Conservation (phyloP, 2,329 filamentous ascomycete species). For the Penicillium vulpinum region DNA sequence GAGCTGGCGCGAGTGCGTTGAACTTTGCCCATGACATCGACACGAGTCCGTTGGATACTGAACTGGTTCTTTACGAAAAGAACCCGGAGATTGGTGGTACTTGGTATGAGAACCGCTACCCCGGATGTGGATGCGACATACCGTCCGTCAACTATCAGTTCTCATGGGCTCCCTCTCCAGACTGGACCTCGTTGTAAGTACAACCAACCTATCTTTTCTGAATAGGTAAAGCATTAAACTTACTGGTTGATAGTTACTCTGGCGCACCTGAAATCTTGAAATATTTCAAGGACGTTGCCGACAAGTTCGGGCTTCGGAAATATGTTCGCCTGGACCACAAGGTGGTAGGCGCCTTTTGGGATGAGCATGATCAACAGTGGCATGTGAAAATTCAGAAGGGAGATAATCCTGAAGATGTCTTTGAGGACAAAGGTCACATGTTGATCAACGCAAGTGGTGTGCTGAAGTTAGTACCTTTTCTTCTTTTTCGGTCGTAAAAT, state of each 20-base stretch:
- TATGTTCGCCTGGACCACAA: conserved; percentile 28
- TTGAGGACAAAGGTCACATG: conserved; percentile 12
- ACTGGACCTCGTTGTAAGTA: conserved; percentile 20
- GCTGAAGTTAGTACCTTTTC: conserved; percentile 8
- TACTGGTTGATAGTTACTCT: conserved; percentile 21
- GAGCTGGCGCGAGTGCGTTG: conserved; percentile 15
- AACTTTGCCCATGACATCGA: conserved; percentile 21
- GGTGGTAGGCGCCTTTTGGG: conserved; percentile 31
- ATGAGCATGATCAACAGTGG: conserved; percentile 32
- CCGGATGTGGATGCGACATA: conserved; percentile 37
- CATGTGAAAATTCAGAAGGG: conserved; percentile 23
- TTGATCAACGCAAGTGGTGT: conserved; percentile 16
- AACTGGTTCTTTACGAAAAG: conserved; percentile 32
- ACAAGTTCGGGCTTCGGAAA: conserved; percentile 27
- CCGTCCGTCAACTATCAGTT: conserved; percentile 35
- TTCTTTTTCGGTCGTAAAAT: not conserved
- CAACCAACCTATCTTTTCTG: conserved; percentile 2
- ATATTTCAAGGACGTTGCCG: conserved; percentile 29
- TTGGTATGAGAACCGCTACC: conserved; percentile 38
- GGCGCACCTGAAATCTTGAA: conserved; percentile 28
- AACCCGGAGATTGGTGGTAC: conserved; percentile 41
- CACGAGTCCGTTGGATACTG: conserved; percentile 14
- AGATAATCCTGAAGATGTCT: conserved; percentile 1
- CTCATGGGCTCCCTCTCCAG: conserved; percentile 29
- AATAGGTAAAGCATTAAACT: conserved; percentile 7